These are phyloP conservation scores for Rhizopogon vulgaris DNA, from an alignment of 768 basidiomycete species.

Conservation along the genomic window DNA sequence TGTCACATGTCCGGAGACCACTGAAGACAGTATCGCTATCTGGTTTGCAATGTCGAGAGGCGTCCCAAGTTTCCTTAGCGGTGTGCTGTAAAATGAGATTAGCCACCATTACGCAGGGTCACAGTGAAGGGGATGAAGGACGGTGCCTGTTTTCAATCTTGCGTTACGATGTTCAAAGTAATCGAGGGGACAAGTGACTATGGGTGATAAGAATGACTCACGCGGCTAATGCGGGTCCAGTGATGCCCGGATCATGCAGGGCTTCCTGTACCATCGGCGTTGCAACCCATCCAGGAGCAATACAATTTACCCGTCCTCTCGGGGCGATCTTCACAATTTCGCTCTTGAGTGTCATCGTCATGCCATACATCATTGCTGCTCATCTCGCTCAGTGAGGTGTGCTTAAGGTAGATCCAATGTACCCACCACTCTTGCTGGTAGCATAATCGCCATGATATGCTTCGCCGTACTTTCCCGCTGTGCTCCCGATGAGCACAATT, in stretches of 20 bases:
- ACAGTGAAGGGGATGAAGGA: too few relatives aligned
- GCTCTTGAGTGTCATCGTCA: constrained; percentile 65
- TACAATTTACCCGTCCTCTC: constrained; percentile 57
- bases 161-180: too few relatives aligned
- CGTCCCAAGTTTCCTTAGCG: constrained; percentile 60
- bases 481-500: constrained; percentile 65
- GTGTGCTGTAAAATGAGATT: constrained; percentile 39
- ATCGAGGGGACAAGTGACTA: too few relatives aligned
- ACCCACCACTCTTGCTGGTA: constrained; percentile 59
- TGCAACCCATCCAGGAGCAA: constrained; percentile 63
- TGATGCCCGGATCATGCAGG: constrained; percentile 46
- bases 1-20: constrained; percentile 63
- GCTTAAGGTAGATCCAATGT: not conserved
- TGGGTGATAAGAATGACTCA: constrained; percentile 25
- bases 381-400: not conserved
- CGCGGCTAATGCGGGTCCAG: constrained; percentile 63
- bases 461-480: constrained; percentile 69
- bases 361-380: constrained; percentile 66
- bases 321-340: constrained; percentile 77
- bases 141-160: too few relatives aligned
- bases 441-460: constrained; percentile 63
- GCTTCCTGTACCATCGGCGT: constrained; percentile 60
- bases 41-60: constrained; percentile 62
- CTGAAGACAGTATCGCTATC: constrained; percentile 55
- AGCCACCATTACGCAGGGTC: not conserved